Percentiles rank a stretch among this genome's conserved stretches.
Conservation (phyloP, 2,329 filamentous ascomycete species). For the Exophiala viscosa region DNA sequence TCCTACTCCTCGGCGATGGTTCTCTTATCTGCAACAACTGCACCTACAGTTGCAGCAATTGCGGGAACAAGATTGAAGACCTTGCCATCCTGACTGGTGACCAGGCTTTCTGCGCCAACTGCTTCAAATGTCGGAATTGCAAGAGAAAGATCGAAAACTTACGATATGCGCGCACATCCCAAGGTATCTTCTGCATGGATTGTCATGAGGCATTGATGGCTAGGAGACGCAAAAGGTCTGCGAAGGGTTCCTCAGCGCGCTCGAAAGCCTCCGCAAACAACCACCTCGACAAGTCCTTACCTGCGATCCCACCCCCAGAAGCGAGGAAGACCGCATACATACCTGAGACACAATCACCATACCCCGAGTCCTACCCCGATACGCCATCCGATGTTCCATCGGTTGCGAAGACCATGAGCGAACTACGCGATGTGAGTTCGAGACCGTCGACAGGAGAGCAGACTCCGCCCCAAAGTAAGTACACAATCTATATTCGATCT, state of each 20-base stretch:
- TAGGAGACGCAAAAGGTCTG: conserved; percentile 69
- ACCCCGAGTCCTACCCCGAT: conserved; percentile 37
- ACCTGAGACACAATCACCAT: conserved; percentile 51
- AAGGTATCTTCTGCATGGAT: conserved; percentile 99
- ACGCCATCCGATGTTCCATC: conserved; percentile 22
- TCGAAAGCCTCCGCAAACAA: conserved; percentile 39
- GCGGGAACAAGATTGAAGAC: conserved; percentile 96
- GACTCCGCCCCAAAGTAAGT: conserved; percentile 18
- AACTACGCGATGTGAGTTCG: conserved; percentile 20
- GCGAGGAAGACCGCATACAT: conserved; percentile 24
- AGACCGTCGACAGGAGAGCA: conserved; percentile 22
- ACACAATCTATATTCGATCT: conserved; percentile 1
- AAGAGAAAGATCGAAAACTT: conserved; percentile 98
- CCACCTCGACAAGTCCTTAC: conserved; percentile 86
- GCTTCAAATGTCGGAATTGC: conserved; percentile 96
- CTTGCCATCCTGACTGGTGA: conserved; percentile 95
- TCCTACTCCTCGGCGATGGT: conserved; percentile 92
- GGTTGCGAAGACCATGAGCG: conserved; percentile 24
- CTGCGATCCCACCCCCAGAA: conserved; percentile 73
- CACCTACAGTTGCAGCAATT: conserved; percentile 97
- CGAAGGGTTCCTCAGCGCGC: conserved; percentile 30
- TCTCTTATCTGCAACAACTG: conserved; percentile 99
- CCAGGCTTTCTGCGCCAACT: conserved; percentile 95
- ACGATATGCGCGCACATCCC: conserved; percentile 92
- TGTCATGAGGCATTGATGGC: conserved; percentile 98